Evolutionary conservation across 129 eudicot genomes (phyloP).

Genomic region (Erigeron canadensis): DNA sequence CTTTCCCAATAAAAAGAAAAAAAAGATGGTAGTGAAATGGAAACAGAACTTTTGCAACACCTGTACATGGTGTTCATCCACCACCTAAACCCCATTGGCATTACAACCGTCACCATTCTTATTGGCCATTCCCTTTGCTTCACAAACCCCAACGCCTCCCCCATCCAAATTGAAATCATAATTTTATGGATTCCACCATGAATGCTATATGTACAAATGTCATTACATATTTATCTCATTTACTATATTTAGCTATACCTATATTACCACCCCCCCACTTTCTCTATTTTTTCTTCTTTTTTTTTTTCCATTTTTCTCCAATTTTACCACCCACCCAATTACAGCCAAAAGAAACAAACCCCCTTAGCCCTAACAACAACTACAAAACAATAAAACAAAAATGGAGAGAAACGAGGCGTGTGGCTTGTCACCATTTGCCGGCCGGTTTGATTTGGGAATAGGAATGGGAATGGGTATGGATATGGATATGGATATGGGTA

Average conservation of each 20-base stretch:
- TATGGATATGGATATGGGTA: neutral
- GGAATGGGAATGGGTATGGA: constrained; percentile 25
- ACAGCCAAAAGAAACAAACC: neutral
- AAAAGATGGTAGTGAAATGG: too few relatives aligned
- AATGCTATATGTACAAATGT: constrained; percentile 56
- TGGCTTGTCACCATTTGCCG: constrained; percentile 42
- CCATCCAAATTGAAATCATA: constrained; percentile 1
- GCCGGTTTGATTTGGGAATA: constrained; percentile 25
- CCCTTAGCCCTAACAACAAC: constrained; percentile 28
- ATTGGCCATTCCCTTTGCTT: constrained; percentile 38
- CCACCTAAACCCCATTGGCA: constrained; percentile 50
- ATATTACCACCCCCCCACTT: too few relatives aligned
- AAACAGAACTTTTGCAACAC: constrained; percentile 58
- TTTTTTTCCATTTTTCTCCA: too few relatives aligned
- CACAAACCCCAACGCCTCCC: constrained; percentile 24
- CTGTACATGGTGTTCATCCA: constrained; percentile 44
- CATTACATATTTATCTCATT: constrained; percentile 24
- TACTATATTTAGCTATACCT: constrained; percentile 38
- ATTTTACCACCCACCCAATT: too few relatives aligned
- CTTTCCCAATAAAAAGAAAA: constrained; percentile 4
- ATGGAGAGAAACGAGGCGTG: constrained; percentile 71
- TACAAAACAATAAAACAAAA: neutral
- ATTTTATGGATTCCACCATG: constrained; percentile 26
- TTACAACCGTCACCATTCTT: constrained; percentile 29
- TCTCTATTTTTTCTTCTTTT: too few relatives aligned